Conservation (phyloP, 2,329 filamentous ascomycete genomes). For the Neophaeococcomyces aloes region DNA sequence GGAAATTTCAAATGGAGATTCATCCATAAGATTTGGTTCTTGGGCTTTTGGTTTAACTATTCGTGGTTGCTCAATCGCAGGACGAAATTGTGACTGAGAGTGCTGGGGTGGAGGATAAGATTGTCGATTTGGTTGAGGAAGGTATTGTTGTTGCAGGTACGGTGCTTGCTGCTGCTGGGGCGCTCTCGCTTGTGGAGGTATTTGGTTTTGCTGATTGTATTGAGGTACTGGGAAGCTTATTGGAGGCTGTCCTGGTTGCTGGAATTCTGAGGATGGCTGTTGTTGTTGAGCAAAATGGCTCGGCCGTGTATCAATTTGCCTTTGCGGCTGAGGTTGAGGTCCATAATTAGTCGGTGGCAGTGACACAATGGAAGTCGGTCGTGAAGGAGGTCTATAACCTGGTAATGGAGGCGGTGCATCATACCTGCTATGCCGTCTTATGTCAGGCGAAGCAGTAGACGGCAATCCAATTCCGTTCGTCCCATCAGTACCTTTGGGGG, state of each 20-base stretch:
- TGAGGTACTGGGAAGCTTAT: slow-evolving; percentile 12
- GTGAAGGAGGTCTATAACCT: slow-evolving; percentile 1
- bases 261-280: not conserved
- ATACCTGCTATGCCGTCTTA: slow-evolving; percentile 17
- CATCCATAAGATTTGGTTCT: slow-evolving; percentile 35
- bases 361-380: slow-evolving; percentile 11
- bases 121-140: slow-evolving; percentile 14
- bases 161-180: slow-evolving; percentile 11
- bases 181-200: slow-evolving; percentile 9
- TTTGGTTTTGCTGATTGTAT: slow-evolving; percentile 14
- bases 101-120: slow-evolving; percentile 19
- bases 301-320: not conserved
- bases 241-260: slow-evolving; percentile 4
- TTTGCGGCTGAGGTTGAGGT: slow-evolving; percentile 12
- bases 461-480: not conserved
- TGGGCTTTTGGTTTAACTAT: slow-evolving; percentile 23
- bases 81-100: slow-evolving; percentile 12
- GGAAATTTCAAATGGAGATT: slow-evolving; percentile 51
- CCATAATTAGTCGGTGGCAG: slow-evolving; percentile 8
- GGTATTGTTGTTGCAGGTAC: slow-evolving; percentile 23
- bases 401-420: slow-evolving; percentile 21
- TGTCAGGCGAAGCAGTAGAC: slow-evolving; percentile 14
- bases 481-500: slow-evolving; percentile 46
- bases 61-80: slow-evolving; percentile 22
- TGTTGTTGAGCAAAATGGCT: slow-evolving; percentile 7